Percentiles rank a stretch among this genome's conserved stretches.
phyloP scores from a whole-genome alignment of 208 protist species.

The Leishmania gerbilli region DNA sequence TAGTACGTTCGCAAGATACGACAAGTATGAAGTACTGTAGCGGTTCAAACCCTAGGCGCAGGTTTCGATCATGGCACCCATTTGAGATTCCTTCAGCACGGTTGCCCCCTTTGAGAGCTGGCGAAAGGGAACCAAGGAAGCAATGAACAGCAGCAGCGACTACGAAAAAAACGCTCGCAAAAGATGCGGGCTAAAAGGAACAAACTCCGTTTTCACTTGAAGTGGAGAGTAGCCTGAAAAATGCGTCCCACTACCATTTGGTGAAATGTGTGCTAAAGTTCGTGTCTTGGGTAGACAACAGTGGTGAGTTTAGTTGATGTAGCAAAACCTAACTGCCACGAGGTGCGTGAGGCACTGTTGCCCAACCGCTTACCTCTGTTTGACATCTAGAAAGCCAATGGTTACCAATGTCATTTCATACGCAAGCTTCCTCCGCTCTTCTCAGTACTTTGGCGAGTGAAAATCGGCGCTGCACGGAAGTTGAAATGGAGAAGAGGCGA shows the following conservation, averaged over 20 bases:
- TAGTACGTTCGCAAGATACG: not conserved
- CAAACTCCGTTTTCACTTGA: not conserved
- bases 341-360: not conserved
- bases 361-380: not conserved
- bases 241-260: not conserved
- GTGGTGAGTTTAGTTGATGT: not conserved
- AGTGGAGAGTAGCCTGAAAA: not conserved
- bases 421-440: not conserved
- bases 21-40: not conserved
- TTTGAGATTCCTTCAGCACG: not conserved
- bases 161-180: not conserved
- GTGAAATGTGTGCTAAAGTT: not conserved
- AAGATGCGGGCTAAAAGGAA: not conserved
- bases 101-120: not conserved
- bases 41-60: not conserved
- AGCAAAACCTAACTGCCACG: not conserved
- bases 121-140: not conserved
- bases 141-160: not conserved
- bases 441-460: not conserved
- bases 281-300: not conserved
- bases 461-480: not conserved
- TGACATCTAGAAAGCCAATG: not conserved
- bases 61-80: not conserved
- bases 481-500: not conserved
- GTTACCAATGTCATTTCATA: not conserved